Evolutionary conservation across 2,329 filamentous ascomycete species (phyloP), one percentile per base, ranked within the genome.

Genomic region (Phialophora macrospora): DNA sequence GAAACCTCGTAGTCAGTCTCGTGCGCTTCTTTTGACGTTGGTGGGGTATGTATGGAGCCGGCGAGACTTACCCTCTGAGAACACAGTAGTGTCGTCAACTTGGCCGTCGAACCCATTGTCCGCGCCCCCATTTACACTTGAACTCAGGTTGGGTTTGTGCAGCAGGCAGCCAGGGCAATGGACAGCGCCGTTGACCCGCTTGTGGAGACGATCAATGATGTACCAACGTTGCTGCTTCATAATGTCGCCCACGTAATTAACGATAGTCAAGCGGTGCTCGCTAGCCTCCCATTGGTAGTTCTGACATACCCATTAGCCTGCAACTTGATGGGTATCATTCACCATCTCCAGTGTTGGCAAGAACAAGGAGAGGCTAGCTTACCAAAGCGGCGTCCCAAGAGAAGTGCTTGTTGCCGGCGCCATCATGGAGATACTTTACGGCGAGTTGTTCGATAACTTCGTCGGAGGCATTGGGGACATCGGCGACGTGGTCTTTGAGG

Each of bases 141-240:
- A 32, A 8, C 26, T 56, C 38, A 12, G 38, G 28, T 48, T 57
- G 26, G 49, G 49, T 32, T 56, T 46, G 30, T 64, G 62, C n/a
- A 49, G 24, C 26, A 64, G 49, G 54, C 62, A 64, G 24, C 62
- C 62, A n/a, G 62, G 48, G 32, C 62, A 64, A 26, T 60, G 41
- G 22, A 49, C 34, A 46, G 62, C 56, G 22, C 46, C 56, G 3
- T 60, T 60, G 48, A 52, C 28, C 5, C 55, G 55, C 46, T 64
- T 56, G 30, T 64, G 62, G 12, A 64, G 57, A 4, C 46, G 41
- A 22, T 64, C 62, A 24, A 64, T 64, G 6, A 48, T 52, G 54
- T 64, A 64, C 62, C 62, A 60, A 3, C 62, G 62, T 44, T 64
- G 62, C 49, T 44, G 59, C 26, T 55, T 64, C 62, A 64, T 64